A percentile compares a stretch with the other conserved stretches of the same genome.
Conservation (phyloP, 2,329 filamentous ascomycete genomes). For the Aspergillus amoenus region DNA sequence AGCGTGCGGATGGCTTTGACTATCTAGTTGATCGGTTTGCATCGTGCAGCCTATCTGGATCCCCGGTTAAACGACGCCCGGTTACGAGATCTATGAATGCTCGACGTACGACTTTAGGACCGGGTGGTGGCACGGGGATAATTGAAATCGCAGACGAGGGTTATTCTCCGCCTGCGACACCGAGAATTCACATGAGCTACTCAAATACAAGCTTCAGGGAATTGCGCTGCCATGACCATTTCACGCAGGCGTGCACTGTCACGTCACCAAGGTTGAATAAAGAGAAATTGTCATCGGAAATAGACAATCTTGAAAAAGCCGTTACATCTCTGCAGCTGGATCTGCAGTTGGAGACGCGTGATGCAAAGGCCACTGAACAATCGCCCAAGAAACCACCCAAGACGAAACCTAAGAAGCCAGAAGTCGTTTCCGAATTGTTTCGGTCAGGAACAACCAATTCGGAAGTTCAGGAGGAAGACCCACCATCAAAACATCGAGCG, state of each 20-base stretch:
- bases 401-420: background rate
- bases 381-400: slow-evolving; percentile 10
- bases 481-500: background rate
- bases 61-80: slow-evolving; percentile 23
- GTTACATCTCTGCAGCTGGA: slow-evolving; percentile 22
- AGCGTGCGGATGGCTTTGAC: slow-evolving; percentile 20
- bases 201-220: slow-evolving; percentile 21
- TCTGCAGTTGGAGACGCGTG: slow-evolving; percentile 16
- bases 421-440: background rate
- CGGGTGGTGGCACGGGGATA: slow-evolving; percentile 12
- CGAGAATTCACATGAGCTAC: slow-evolving; percentile 24
- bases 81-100: slow-evolving; percentile 11
- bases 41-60: slow-evolving; percentile 21
- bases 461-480: background rate
- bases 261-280: background rate
- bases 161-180: slow-evolving; percentile 1
- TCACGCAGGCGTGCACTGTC: background rate
- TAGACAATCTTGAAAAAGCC: slow-evolving; percentile 20
- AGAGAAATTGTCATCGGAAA: background rate
- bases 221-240: background rate
- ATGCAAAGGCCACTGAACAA: background rate
- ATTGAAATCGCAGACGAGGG: slow-evolving; percentile 10
- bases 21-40: slow-evolving; percentile 28
- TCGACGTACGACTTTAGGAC: slow-evolving; percentile 7
- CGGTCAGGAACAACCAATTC: no score